Evolutionary conservation across 2,329 filamentous ascomycete genomes (phyloP), one percentile per base, ranked within the genome.

Genomic region (Thyridium curvatum): DNA sequence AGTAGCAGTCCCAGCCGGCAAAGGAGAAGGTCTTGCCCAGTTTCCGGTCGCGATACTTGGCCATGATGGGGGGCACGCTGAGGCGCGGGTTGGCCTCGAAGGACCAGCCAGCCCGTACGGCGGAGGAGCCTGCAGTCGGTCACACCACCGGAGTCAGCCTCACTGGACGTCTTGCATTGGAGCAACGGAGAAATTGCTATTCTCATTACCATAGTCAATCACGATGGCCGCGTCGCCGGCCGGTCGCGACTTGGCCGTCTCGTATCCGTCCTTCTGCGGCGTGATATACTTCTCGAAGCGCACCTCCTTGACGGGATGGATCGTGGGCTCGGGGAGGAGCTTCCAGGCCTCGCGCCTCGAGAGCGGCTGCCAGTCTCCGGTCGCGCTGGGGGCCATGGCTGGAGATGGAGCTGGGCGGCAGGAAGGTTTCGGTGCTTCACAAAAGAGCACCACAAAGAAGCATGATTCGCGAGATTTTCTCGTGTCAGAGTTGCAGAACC

Each of bases 1-100:
- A 84, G 55, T 93, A 97, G 55, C 94, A 88, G 66, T 98, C 93
- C 51, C 82, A 80, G 40, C 93, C 93, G 33, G 94, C 84, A 57
- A 97, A 96, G 18, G 85, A 88, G 57, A 94, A 94, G 17, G 87
- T 94, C 64, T 88, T 89, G 56, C 85, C 86, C 35, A 94, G 69
- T 61, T 97, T 98, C 52, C 93, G 84, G 60, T 98, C 93, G 56
- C 90, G 84, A 62, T 95, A 98, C 54, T 91, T 88, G 47, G 93
- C 84, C 80, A 94, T 94, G 49, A 96, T 85, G 12, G 93, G 91
- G 2, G 90, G 86, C 30, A 95, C 74, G 45, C 77, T 75, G 40
- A 97, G 71, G 46, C 87, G 79, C 2, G 93, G 93, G n/a, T 71
- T 69, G 45, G 79, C 69, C 54, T 97, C 91, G 56, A 94, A 94